phyloP scores from a whole-genome alignment of 148 eudicot species.

The Nepenthes mirabilis region DNA sequence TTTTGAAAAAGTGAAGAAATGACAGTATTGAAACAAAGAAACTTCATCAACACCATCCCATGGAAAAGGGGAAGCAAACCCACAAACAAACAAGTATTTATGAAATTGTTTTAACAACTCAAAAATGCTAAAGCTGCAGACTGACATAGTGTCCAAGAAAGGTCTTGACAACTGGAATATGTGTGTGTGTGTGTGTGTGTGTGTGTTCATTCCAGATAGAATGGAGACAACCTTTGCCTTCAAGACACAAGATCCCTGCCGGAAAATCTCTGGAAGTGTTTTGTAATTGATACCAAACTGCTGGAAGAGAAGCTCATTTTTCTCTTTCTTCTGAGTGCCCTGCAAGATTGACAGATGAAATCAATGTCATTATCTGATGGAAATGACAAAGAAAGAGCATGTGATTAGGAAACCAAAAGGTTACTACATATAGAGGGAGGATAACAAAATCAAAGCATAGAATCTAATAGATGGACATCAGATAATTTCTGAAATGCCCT shows the following conservation, averaged over 20 bases:
- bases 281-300: slow-evolving; percentile 66
- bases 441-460: too few relatives aligned
- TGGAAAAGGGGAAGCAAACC: too few relatives aligned
- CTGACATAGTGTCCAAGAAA: not conserved
- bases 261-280: slow-evolving; percentile 45
- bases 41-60: too few relatives aligned
- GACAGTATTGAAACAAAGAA: too few relatives aligned
- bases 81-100: too few relatives aligned
- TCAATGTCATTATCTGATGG: not conserved
- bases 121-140: too few relatives aligned
- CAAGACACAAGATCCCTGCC: slow-evolving; percentile 79
- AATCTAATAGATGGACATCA: too few relatives aligned
- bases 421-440: too few relatives aligned
- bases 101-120: not conserved
- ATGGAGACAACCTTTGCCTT: slow-evolving; percentile 43
- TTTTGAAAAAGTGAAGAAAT: too few relatives aligned
- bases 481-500: too few relatives aligned
- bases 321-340: slow-evolving; percentile 66
- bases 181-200: too few relatives aligned
- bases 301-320: slow-evolving; percentile 70
- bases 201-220: not conserved
- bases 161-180: not conserved
- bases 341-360: slow-evolving; percentile 10
- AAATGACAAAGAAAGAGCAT: not conserved
- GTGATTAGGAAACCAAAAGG: not conserved